These are phyloP conservation scores for Botrytis elliptica DNA, from an alignment of 2,329 filamentous ascomycete species.

Conservation along the genomic window DNA sequence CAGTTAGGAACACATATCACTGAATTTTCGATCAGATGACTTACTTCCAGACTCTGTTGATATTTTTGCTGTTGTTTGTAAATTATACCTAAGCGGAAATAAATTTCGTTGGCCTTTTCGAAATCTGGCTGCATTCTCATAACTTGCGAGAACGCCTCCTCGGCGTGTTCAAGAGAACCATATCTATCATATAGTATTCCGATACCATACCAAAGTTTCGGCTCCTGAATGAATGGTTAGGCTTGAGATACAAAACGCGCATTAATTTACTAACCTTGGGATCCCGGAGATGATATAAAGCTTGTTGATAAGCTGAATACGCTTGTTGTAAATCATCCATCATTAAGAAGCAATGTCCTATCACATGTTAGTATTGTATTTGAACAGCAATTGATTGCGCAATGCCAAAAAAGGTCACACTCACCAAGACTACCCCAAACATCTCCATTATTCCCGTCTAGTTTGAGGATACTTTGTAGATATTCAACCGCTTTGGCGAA, in stretches of 20 bases:
- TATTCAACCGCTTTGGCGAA: constrained; percentile 95
- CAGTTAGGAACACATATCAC: constrained; percentile 26
- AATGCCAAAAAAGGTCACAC: constrained; percentile 40
- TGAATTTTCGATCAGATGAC: constrained; percentile 34
- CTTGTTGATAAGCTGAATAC: constrained; percentile 94
- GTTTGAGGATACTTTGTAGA: constrained; percentile 83
- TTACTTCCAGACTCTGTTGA: constrained; percentile 83
- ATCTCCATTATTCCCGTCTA: constrained; percentile 87
- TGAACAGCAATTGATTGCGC: constrained; percentile 19
- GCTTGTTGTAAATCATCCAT: constrained; percentile 97
- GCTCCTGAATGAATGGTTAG: constrained; percentile 59
- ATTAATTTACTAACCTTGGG: constrained; percentile 65
- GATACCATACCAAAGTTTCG: constrained; percentile 98
- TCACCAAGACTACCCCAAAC: constrained; percentile 93
- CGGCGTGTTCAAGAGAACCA: constrained; percentile 92
- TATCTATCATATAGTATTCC: constrained; percentile 97
- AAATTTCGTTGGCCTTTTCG: constrained; percentile 98
- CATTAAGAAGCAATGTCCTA: constrained; percentile 98
- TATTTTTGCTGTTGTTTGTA: constrained; percentile 99
- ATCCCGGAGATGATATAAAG: constrained; percentile 86
- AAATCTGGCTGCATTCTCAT: constrained; percentile 98
- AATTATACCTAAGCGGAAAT: constrained; percentile 98
- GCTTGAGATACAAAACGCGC: constrained; percentile 5
- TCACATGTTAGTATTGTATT: constrained; percentile 26
- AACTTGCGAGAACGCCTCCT: constrained; percentile 96